Conservation (phyloP, 495 filamentous ascomycete species). For the Daldinia caldariorum region DNA sequence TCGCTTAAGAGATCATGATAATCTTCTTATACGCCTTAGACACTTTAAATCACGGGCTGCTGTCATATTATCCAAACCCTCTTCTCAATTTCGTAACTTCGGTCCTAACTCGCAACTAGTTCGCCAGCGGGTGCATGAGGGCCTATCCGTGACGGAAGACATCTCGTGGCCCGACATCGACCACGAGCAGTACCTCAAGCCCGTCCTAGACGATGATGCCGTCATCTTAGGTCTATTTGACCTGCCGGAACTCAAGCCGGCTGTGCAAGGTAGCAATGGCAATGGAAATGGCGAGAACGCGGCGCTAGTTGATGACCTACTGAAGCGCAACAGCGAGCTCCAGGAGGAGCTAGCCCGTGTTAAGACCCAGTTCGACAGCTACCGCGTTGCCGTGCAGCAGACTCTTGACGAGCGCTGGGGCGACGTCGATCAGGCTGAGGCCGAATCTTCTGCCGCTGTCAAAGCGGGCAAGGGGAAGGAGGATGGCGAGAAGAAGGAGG, state of each 20-base stretch:
- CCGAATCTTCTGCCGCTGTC: constrained; percentile 23
- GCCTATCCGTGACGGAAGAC: constrained; percentile 61
- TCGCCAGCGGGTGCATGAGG: constrained; percentile 54
- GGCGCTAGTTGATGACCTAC: constrained; percentile 54
- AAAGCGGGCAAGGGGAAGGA: constrained; percentile 39
- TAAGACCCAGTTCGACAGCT: constrained; percentile 74
- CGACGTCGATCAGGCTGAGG: constrained; percentile 50
- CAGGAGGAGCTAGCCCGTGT: constrained; percentile 73
- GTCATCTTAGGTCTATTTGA: constrained; percentile 87
- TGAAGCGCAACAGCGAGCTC: constrained; percentile 69
- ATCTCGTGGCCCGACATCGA: constrained; percentile 68
- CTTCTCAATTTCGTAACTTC: not conserved
- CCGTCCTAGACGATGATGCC: constrained; percentile 89
- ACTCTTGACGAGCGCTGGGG: constrained; percentile 77
- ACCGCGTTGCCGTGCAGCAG: constrained; percentile 71
- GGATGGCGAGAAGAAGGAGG: constrained; percentile 52
- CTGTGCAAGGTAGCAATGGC: constrained; percentile 26
- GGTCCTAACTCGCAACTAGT: constrained; percentile 45
- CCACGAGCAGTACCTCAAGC: constrained; percentile 81
- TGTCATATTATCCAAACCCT: not conserved
- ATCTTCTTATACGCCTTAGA: not conserved
- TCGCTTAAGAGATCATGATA: not conserved
- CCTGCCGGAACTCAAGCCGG: constrained; percentile 56
- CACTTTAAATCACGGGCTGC: not conserved
- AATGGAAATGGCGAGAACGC: constrained; percentile 52